Percentiles rank a stretch among this genome's conserved stretches.
Evolutionary conservation across 495 filamentous ascomycete species (phyloP).

Genomic region (Penicillium ochrochloron): DNA sequence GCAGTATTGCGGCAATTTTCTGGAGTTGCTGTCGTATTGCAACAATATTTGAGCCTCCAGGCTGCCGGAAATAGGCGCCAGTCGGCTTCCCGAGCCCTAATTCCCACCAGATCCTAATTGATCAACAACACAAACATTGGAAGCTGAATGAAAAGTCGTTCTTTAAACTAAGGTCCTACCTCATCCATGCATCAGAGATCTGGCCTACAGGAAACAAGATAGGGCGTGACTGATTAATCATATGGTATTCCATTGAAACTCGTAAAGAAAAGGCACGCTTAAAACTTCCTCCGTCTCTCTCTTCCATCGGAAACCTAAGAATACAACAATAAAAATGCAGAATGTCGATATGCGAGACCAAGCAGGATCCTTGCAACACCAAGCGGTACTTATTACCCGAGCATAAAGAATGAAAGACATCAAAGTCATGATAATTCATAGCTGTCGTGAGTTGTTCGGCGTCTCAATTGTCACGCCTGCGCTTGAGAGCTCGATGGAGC

Average conservation of each 20-base stretch:
- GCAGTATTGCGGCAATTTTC: neutral
- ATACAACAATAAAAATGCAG: slow-evolving; percentile 20
- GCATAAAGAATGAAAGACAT: neutral
- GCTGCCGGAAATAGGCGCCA: no score
- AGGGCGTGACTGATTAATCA: neutral
- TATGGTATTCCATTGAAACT: neutral
- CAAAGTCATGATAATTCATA: neutral
- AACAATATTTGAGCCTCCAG: neutral
- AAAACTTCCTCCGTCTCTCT: neutral
- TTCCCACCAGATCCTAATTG: no score
- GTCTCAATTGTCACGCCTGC: neutral
- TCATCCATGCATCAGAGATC: no score
- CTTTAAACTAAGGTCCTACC: no score
- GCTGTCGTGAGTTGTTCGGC: neutral
- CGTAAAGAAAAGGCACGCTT: neutral
- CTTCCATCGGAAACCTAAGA: neutral
- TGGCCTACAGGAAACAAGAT: neutral
- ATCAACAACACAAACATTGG: no score
- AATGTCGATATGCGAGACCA: slow-evolving; percentile 6
- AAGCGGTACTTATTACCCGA: slow-evolving; percentile 19
- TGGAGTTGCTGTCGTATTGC: neutral
- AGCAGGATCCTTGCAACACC: neutral
- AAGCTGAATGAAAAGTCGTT: no score
- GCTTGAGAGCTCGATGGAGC: neutral
- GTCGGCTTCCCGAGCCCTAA: no score